Base-by-base conservation (phyloP, 2,329 filamentous ascomycete genomes). In the Exserohilum turcica region DNA sequence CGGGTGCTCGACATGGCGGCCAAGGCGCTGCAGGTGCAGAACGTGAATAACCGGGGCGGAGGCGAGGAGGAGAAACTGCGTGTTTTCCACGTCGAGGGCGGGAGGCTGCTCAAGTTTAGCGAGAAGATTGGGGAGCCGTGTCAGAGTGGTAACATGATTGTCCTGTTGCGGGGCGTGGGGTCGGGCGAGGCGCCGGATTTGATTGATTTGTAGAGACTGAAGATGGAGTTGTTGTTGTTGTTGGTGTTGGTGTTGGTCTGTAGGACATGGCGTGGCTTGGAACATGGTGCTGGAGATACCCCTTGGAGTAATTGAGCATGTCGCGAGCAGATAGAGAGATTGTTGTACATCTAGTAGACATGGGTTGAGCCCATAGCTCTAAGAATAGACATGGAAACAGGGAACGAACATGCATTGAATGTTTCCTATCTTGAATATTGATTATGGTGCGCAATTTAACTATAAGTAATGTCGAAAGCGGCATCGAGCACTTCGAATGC, bases 71-170 rank as follows among this genome's bases (percentile, higher is more conserved):
- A 92, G 54, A 89, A 89, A 74, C 73, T 99, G 60, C 79, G 94
- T 7, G 86, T 99, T 0, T 99, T 96, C 68, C 92, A 97, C 72
- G 90, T 99, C 0, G 92, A 99, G 71, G 90, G 89, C 0, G 94
- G 94, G 0, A 80, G 91, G 52, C 74, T 99, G 57, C 75, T 99
- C 59, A 92, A 94, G 55, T 99, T 95, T 67, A 86, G 84, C 19
- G 92, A 97, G 75, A 92, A 93, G 79, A 80, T 96, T 49, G 92
- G 91, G 4, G 80, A 81, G 46, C 82, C 81, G 24, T 79, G 95
- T 53, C 84, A 85, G 60, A 92, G 84, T 62, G 94, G 94, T 1
- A 93, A 99, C 71, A 97, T 92, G 9, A 85, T 99, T 59, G 92
- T 97, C 19, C 72, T 99, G 66, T 68, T 99, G 47, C 82, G 94